phyloP scores from a whole-genome alignment of 306 rosid species.

The Lagenaria siceraria region DNA sequence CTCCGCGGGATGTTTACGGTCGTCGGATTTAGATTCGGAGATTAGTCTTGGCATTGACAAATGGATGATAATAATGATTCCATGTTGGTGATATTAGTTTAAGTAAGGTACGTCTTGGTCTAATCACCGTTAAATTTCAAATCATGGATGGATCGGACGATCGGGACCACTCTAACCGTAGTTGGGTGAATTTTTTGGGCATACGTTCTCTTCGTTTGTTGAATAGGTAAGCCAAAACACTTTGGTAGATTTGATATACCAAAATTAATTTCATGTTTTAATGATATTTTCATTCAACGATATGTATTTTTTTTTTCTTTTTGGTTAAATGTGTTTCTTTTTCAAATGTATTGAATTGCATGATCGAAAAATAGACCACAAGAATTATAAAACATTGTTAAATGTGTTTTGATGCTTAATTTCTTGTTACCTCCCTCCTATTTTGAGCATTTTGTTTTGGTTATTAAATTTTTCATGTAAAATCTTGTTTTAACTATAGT shows the following conservation, averaged over 20 bases:
- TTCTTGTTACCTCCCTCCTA: not conserved
- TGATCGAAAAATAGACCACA: too few species aligned
- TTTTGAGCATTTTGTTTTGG: too few species aligned
- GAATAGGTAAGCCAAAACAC: not conserved
- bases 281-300: not conserved
- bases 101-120: not conserved
- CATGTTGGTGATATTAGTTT: not conserved
- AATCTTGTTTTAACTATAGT: too few species aligned
- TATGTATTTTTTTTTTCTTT: too few species aligned
- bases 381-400: not conserved
- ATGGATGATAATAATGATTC: not conserved
- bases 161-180: not conserved
- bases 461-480: too few species aligned
- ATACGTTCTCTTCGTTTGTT: not conserved
- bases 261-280: not conserved
- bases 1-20: slow-evolving; percentile 30
- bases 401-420: not conserved
- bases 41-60: not conserved
- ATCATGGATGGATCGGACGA: not conserved
- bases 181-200: not conserved
- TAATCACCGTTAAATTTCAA: slow-evolving; percentile 1
- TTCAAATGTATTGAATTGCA: too few species aligned
- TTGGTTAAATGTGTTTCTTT: too few species aligned
- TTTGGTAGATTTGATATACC: not conserved
- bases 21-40: slow-evolving; percentile 38